A percentile compares a stretch with the other conserved stretches of the same genome.
Evolutionary conservation across 106 monocot genomes (phyloP).

Genomic region (Hemerocallis citrina): DNA sequence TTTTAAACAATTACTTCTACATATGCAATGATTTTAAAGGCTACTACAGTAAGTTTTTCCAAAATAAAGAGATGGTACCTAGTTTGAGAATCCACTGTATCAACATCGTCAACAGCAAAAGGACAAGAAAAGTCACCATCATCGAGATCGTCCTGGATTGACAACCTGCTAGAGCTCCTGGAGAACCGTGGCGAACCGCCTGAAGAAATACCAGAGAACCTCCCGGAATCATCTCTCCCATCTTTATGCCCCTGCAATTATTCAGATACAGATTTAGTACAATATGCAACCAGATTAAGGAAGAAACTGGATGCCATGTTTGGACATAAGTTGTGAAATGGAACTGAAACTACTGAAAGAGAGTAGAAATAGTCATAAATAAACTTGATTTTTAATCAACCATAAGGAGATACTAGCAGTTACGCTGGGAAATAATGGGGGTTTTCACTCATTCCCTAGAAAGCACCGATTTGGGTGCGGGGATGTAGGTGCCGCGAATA

Average conservation of each 20-base stretch:
- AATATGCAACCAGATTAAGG: too few relatives aligned
- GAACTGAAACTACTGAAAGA: too few relatives aligned
- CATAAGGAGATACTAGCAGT: too few relatives aligned
- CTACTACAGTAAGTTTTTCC: too few relatives aligned
- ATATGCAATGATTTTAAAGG: too few relatives aligned
- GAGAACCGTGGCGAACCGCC: constrained; percentile 66
- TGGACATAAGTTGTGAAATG: neutral
- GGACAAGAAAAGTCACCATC: constrained; percentile 65
- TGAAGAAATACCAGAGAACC: constrained; percentile 73
- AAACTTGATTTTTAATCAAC: too few relatives aligned
- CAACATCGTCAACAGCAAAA: constrained; percentile 94
- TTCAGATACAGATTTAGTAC: neutral
- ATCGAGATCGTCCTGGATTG: constrained; percentile 76
- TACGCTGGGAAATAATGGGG: too few relatives aligned
- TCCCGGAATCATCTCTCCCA: constrained; percentile 74
- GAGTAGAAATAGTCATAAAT: too few relatives aligned
- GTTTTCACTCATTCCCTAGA: too few relatives aligned
- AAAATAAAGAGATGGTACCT: constrained; percentile 38
- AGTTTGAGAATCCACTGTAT: constrained; percentile 57
- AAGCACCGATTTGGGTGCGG: too few relatives aligned
- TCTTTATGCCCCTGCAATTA: constrained; percentile 52
- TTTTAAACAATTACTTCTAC: too few relatives aligned
- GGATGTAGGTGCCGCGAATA: too few relatives aligned
- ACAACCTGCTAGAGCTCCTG: constrained; percentile 82
- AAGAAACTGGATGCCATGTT: neutral